Conservation (phyloP, 306 rosid genomes). For the Vigna trinervia region DNA sequence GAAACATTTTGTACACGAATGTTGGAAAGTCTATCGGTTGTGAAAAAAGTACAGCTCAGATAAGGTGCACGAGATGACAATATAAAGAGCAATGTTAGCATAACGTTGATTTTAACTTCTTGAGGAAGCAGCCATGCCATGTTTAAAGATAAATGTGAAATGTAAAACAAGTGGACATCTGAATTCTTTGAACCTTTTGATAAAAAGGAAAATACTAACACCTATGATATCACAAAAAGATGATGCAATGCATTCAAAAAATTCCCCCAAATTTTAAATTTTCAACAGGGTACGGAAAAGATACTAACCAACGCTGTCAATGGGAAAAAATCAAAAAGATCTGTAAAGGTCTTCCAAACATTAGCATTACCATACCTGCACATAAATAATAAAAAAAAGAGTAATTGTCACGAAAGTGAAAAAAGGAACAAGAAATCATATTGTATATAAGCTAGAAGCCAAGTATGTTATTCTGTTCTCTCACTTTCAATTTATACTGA, state of each 20-base stretch:
- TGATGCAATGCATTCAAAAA: conserved; percentile 11
- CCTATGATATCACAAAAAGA: conserved; percentile 26
- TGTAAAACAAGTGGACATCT: background rate
- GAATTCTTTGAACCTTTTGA: conserved; percentile 6
- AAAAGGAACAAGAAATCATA: conserved; percentile 7
- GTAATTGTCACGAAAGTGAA: conserved; percentile 35
- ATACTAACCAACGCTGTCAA: conserved; percentile 97
- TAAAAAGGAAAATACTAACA: conserved; percentile 7
- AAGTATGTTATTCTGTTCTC: conserved; percentile 18
- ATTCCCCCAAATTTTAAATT: conserved; percentile 8
- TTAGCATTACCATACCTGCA: conserved; percentile 96
- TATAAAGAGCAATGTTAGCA: background rate
- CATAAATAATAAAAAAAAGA: conserved; percentile 24
- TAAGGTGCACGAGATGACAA: background rate
- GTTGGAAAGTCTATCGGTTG: background rate
- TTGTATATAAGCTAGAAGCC: conserved; percentile 31
- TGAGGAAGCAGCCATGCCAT: conserved; percentile 24
- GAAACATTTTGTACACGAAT: conserved; percentile 4
- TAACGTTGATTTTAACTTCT: conserved; percentile 15
- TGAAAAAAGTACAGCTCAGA: conserved; percentile 6
- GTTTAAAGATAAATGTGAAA: conserved; percentile 2
- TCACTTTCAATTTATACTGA: conserved; percentile 18
- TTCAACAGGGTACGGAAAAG: background rate
- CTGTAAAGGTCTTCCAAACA: conserved; percentile 98
- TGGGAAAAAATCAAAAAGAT: conserved; percentile 97